Evolutionary conservation across 2,329 filamentous ascomycete genomes (phyloP), one percentile per base, ranked within the genome.

Genomic region (Paramyrothecium roridum): DNA sequence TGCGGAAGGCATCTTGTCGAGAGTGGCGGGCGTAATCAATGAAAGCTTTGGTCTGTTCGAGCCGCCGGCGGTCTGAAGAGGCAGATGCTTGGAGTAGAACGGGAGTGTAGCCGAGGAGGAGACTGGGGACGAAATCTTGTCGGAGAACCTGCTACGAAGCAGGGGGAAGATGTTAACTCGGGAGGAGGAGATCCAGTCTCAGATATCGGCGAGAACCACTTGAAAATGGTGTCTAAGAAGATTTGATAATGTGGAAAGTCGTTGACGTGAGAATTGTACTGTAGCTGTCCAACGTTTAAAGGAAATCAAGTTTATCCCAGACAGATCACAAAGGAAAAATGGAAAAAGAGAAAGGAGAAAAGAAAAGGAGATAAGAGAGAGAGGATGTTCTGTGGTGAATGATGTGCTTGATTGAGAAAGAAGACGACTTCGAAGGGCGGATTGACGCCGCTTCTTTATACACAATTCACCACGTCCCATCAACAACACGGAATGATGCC

Each of bases 1-100:
- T 57, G 71, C 71, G 58, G 74, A 70, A 56, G 70, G 69, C 78
- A 80, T 81, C 58, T 62, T 76, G 65, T 65, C 33, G 52, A 59
- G 58, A 34, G 59, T 56, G 48, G 54, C 57, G n/a, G 68, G 59
- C 43, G 75, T 79, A 54, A 73, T 65, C 54, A 80, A 67, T 13
- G 73, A 74, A 52, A 80, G 76, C 33, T 67, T 69, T 34, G 78
- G 78, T 53, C 74, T 61, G 57, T 73, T 64, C 23, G 65, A 66
- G 59, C 67, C 67, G 22, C 64, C 65, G 46, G 71, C 70, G 54
- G 76, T 80, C 56, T 70, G 74, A 63, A 74, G 58, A 62, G 75
- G 67, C 64, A 75, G 57, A 63, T 73, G 70, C 62, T 72, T 71
- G 63, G 74, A 66, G 68, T 77, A 70, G 66, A 75, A 63, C 62